Evolutionary conservation across 192 early-diverging fungal genomes (phyloP), one percentile per base, ranked within the genome.

Genomic region (Neocallimastix lanati): DNA sequence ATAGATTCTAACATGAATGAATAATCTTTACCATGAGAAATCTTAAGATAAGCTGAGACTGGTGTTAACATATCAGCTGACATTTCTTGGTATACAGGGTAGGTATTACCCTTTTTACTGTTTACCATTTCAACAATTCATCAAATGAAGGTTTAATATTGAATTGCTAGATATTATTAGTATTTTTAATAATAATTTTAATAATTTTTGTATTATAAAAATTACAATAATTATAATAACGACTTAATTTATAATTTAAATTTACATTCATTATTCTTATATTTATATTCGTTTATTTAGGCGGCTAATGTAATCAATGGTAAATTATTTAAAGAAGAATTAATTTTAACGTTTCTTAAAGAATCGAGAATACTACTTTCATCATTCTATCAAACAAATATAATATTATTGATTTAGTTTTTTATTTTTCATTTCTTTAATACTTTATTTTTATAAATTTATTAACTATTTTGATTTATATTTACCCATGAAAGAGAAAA

Each of bases 1-100:
- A 97, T 94, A 29, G 94, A 95, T 82, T 99, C 98, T 28, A 99
- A 91, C 81, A 99, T 84, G 80, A 99, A 99, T 33, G 98, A 98
- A 84, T 96, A 93, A 16, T 92, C 87, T 81, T 90, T 90, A 76
- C 88, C 85, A 77, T 92, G 86, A 27, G 95, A 86, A 27, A 98
- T 88, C 82, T 93, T 94, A 80, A 98, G 92, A 81, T 98, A 99
- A 28, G 96, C 97, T 27, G 94, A 91, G 25, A 99, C 96, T 29
- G 98, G 98, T 12, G 98, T 99, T 35, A 98, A 87, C 78, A 98
- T 88, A 83, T 99, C 98, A 33, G 93, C 92, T 18, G 92, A 91
- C 38, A 98, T 90, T 81, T 93, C 90, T 38, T 89, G 87, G 87
- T 92, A 98, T 78, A 98, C 90, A 28, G 98, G 98, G 78, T 98